A percentile compares a stretch with the other conserved stretches of the same genome.
Evolutionary conservation across 495 filamentous ascomycete species (phyloP).

Genomic region (Durotheca rogersii): DNA sequence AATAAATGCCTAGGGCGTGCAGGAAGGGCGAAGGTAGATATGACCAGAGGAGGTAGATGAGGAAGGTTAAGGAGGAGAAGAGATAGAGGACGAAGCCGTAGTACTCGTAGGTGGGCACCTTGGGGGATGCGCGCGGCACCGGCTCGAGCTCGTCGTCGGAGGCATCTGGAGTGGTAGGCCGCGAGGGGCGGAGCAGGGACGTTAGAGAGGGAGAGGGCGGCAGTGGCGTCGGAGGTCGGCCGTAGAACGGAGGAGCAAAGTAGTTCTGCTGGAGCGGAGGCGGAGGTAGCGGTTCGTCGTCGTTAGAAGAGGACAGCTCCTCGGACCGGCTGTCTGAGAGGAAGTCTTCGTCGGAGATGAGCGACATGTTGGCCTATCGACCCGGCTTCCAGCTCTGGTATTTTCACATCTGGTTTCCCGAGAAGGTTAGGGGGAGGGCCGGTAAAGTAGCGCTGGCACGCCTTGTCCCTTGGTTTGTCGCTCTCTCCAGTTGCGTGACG

Average conservation of each 20-base stretch:
- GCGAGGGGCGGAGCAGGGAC: slow-evolving; percentile 87
- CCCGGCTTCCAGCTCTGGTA: neutral
- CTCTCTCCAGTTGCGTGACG: too few species aligned
- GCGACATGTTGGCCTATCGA: slow-evolving; percentile 40
- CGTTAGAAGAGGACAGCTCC: slow-evolving; percentile 31
- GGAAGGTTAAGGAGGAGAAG: slow-evolving; percentile 73
- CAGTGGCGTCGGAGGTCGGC: slow-evolving; percentile 81
- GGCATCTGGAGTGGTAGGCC: slow-evolving; percentile 87
- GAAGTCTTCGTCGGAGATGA: slow-evolving; percentile 50
- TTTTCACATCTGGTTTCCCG: neutral
- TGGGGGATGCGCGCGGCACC: slow-evolving; percentile 83
- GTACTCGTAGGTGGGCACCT: slow-evolving; percentile 97
- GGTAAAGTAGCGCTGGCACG: too few species aligned
- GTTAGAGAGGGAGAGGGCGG: slow-evolving; percentile 93
- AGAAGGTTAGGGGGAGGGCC: too few species aligned
- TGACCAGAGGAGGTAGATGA: slow-evolving; percentile 91
- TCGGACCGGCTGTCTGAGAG: slow-evolving; percentile 42
- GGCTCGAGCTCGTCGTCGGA: slow-evolving; percentile 83
- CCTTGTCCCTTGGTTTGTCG: too few species aligned
- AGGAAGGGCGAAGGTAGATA: slow-evolving; percentile 90
- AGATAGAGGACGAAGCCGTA: slow-evolving; percentile 97
- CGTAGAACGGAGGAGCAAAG: slow-evolving; percentile 87
- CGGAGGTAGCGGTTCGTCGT: slow-evolving; percentile 33
- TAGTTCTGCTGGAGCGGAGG: slow-evolving; percentile 52
- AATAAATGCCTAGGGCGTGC: slow-evolving; percentile 89